Evolutionary conservation across 2,329 filamentous ascomycete genomes (phyloP).

Genomic region (Penicillium sp.): DNA sequence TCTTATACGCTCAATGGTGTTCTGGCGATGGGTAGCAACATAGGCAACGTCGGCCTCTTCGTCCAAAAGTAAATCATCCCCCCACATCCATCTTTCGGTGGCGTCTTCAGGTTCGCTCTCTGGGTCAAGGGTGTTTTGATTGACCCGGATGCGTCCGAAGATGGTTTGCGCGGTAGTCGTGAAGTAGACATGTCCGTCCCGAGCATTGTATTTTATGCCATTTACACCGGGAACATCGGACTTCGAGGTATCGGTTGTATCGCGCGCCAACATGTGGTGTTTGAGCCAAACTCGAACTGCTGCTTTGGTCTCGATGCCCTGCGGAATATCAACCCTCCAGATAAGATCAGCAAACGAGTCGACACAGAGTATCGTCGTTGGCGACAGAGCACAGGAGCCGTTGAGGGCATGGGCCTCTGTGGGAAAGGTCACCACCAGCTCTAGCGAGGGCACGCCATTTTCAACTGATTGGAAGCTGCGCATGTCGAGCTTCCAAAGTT

Average conservation of each 20-base stretch:
- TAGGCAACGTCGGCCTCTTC: neutral
- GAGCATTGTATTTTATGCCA: too few species aligned
- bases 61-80: neutral
- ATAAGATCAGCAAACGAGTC: too few species aligned
- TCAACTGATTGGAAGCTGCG: neutral
- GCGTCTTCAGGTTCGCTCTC: neutral
- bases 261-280: too few species aligned
- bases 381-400: neutral
- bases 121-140: neutral
- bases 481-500: neutral
- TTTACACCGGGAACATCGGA: too few species aligned
- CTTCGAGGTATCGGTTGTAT: too few species aligned
- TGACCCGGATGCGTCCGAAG: neutral
- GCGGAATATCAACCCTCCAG: too few species aligned
- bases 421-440: neutral
- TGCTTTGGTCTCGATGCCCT: too few species aligned
- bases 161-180: too few species aligned
- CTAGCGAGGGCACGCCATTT: neutral
- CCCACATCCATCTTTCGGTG: neutral
- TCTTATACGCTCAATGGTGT: neutral
- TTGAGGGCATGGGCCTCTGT: neutral
- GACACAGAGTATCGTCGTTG: too few species aligned
- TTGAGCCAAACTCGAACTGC: too few species aligned
- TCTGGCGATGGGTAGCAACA: constrained; percentile 1
- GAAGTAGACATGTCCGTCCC: too few species aligned